A percentile compares a stretch with the other conserved stretches of the same genome.
phyloP scores from a whole-genome alignment of 2,329 filamentous ascomycete species.

The Leptographium lundbergii region DNA sequence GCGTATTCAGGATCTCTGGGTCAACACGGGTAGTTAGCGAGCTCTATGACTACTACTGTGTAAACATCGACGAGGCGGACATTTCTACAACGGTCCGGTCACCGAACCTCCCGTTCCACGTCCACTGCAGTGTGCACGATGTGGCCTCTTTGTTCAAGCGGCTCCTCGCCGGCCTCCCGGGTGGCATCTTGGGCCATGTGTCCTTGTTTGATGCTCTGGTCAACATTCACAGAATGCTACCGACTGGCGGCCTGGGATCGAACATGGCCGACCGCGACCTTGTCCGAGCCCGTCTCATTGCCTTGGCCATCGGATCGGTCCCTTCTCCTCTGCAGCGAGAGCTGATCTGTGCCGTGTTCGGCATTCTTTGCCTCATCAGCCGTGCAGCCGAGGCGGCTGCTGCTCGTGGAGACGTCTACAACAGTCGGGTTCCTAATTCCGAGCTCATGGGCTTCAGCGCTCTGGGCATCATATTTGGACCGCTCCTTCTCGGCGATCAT shows the following conservation, averaged over 20 bases:
- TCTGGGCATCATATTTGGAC: conserved; percentile 52
- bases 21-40: conserved; percentile 41
- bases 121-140: conserved; percentile 48
- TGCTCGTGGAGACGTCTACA: conserved; percentile 25
- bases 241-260: neutral
- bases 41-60: conserved; percentile 52
- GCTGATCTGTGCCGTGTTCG: conserved; percentile 55
- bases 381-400: conserved; percentile 40
- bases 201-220: conserved; percentile 49
- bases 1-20: conserved; percentile 52
- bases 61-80: conserved; percentile 29
- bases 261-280: conserved; percentile 40
- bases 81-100: conserved; percentile 46
- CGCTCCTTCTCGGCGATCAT: conserved; percentile 46
- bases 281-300: conserved; percentile 51
- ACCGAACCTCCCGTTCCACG: conserved; percentile 46
- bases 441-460: conserved; percentile 53
- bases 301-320: conserved; percentile 47
- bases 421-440: conserved; percentile 31
- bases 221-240: conserved; percentile 41
- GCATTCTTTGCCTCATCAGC: conserved; percentile 49
- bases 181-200: conserved; percentile 52
- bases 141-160: conserved; percentile 56
- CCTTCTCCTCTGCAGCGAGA: conserved; percentile 47
- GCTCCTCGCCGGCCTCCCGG: conserved; percentile 49